phyloP scores from a whole-genome alignment of 192 early-diverging fungal genomes.

The Kickxella alabastrina region DNA sequence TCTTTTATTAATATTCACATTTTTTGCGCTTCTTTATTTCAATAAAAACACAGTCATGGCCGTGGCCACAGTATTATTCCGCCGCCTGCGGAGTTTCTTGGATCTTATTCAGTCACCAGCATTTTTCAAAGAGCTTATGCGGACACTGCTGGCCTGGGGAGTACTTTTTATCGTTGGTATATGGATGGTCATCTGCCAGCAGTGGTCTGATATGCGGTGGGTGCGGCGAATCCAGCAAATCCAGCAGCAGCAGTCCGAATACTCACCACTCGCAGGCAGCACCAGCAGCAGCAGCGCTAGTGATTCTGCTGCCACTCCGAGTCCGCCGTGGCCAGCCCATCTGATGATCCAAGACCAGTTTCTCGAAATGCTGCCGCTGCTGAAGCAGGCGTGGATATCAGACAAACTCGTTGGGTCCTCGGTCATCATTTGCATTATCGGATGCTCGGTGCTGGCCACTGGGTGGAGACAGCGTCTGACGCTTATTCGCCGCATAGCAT shows the following conservation, averaged over 20 bases:
- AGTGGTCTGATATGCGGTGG: slow-evolving; percentile 52
- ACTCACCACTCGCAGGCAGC: too few relatives aligned
- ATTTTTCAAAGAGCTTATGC: slow-evolving; percentile 29
- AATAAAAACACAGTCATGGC: too few relatives aligned
- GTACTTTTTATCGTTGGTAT: slow-evolving; percentile 38
- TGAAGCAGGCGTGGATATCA: slow-evolving; percentile 48
- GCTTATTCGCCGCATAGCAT: slow-evolving; percentile 52
- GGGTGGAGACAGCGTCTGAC: slow-evolving; percentile 55
- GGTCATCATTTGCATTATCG: slow-evolving; percentile 42
- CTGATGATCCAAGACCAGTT: slow-evolving; percentile 50
- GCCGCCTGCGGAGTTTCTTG: neutral
- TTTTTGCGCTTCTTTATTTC: too few relatives aligned
- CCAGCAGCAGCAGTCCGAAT: neutral
- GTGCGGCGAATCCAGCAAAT: slow-evolving; percentile 6
- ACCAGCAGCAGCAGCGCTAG: too few relatives aligned
- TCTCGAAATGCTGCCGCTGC: slow-evolving; percentile 49
- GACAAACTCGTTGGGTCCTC: slow-evolving; percentile 54
- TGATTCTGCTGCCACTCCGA: too few relatives aligned
- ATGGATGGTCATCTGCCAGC: slow-evolving; percentile 54
- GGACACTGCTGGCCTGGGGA: slow-evolving; percentile 26
- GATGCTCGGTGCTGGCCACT: slow-evolving; percentile 32
- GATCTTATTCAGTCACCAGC: slow-evolving; percentile 9
- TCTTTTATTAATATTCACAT: neutral
- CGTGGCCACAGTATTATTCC: neutral
- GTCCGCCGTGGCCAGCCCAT: slow-evolving; percentile 21